Percentiles rank a stretch among this genome's conserved stretches.
Evolutionary conservation across 345 rosid genomes (phyloP).

Genomic region (Heritiera littoralis): DNA sequence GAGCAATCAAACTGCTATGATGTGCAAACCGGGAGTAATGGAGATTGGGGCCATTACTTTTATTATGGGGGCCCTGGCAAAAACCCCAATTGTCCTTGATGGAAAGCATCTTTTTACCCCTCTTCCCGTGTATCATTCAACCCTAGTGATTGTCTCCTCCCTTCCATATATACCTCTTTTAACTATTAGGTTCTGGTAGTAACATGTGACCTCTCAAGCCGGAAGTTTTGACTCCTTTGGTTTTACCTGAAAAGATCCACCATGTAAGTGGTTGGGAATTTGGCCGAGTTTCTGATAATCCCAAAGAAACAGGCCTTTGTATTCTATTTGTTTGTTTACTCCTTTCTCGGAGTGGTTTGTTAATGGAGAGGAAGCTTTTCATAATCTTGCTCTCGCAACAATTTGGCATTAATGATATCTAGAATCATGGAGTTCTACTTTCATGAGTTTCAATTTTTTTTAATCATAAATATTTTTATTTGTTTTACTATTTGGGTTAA

Average conservation of each 20-base stretch:
- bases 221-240: conserved; percentile 50
- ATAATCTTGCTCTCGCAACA: neutral
- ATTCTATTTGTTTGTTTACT: conserved; percentile 46
- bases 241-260: conserved; percentile 33
- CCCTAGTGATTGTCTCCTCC: conserved; percentile 31
- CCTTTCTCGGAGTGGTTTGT: conserved; percentile 44
- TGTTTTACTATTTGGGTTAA: no score
- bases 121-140: conserved; percentile 51
- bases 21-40: conserved; percentile 82
- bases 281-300: conserved; percentile 44
- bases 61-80: conserved; percentile 96
- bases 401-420: neutral
- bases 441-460: neutral
- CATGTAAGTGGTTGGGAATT: conserved; percentile 42
- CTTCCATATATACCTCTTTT: conserved; percentile 37
- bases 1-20: conserved; percentile 95
- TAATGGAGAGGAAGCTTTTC: conserved; percentile 19
- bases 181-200: conserved; percentile 39
- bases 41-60: conserved; percentile 98
- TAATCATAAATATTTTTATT: no score
- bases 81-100: conserved; percentile 70
- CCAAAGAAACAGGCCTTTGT: conserved; percentile 46
- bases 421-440: neutral
- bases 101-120: neutral
- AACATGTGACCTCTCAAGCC: conserved; percentile 38